Conservation (phyloP, 495 filamentous ascomycete genomes). For the Aspergillus haitiensis region DNA sequence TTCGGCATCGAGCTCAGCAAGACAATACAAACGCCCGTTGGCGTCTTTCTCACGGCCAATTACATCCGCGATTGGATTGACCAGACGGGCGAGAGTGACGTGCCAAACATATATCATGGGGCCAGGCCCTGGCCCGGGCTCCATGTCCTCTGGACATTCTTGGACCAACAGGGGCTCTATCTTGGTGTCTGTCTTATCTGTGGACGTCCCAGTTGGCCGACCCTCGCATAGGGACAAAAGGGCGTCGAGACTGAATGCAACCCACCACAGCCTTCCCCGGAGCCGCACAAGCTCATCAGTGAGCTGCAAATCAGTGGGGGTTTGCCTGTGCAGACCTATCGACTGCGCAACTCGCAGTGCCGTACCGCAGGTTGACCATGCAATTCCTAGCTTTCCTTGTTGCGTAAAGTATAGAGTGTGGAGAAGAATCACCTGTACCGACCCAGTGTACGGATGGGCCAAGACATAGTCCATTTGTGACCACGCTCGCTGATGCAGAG, state of each 20-base stretch:
- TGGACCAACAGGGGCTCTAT: neutral
- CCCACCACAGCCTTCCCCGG: neutral
- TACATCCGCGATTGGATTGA: neutral
- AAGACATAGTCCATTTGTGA: neutral
- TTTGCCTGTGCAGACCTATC: neutral
- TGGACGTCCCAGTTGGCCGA: neutral
- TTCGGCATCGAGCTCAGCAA: neutral
- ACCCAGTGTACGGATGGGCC: neutral
- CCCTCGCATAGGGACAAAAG: constrained; percentile 1
- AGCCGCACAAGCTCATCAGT: neutral
- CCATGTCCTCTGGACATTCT: neutral
- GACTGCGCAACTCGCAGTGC: neutral
- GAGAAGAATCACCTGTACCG: constrained; percentile 1
- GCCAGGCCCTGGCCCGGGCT: neutral
- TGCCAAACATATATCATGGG: neutral
- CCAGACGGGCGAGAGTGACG: neutral
- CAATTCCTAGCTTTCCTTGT: neutral
- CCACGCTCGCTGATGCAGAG: neutral
- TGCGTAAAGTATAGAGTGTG: neutral
- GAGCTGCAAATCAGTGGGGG: neutral
- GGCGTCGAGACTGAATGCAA: neutral
- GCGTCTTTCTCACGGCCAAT: neutral
- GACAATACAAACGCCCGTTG: neutral
- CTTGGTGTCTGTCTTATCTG: neutral
- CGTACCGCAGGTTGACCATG: constrained; percentile 2